Conservation (phyloP, 2,329 filamentous ascomycete species). For the Nannizziopsis arthrosporioides region DNA sequence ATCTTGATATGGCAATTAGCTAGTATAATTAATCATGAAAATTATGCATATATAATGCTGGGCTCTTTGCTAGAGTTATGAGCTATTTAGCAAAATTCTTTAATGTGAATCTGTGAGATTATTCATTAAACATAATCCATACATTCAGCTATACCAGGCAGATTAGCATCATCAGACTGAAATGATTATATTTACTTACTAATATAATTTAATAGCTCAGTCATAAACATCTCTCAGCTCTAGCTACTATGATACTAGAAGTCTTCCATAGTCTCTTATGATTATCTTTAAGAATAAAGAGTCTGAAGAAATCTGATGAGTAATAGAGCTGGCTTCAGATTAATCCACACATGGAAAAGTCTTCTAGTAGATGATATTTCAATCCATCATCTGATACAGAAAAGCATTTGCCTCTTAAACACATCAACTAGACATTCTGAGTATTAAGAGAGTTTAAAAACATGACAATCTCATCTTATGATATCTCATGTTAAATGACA, state of each 20-base stretch:
- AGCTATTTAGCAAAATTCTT: conserved; percentile 23
- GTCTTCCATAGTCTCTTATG: conserved; percentile 44
- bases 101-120: conserved; percentile 22
- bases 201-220: conserved; percentile 35
- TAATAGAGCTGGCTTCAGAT: conserved; percentile 42
- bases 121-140: conserved; percentile 30
- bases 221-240: conserved; percentile 43
- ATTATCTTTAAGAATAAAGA: conserved; percentile 38
- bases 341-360: conserved; percentile 46
- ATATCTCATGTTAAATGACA: conserved; percentile 34
- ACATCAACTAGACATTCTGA: conserved; percentile 25
- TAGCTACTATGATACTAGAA: conserved; percentile 36
- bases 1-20: no score
- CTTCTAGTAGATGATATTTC: conserved; percentile 44
- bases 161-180: background rate
- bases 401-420: conserved; percentile 33
- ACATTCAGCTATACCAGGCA: conserved; percentile 23
- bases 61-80: background rate
- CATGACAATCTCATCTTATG: conserved; percentile 40
- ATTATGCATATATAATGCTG: conserved; percentile 1
- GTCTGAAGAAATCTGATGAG: conserved; percentile 41
- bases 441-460: conserved; percentile 45
- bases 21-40: no score
- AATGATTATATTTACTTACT: conserved; percentile 22
- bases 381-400: conserved; percentile 30